Percentiles rank a stretch among this genome's conserved stretches.
phyloP scores from a whole-genome alignment of 257 asterid genomes.

The Asclepias syriaca region DNA sequence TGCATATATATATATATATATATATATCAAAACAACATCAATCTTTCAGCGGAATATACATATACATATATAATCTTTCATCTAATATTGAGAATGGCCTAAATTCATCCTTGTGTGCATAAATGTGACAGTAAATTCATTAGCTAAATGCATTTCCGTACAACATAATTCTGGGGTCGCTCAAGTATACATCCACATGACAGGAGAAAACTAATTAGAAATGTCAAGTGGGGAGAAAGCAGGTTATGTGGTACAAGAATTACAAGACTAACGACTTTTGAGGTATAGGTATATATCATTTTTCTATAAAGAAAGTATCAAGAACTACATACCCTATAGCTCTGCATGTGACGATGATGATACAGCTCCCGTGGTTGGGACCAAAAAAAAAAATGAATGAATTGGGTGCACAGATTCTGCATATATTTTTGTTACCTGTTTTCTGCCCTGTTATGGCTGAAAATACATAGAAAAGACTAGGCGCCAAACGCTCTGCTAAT shows the following conservation, averaged over 20 bases:
- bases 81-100: too few relatives aligned
- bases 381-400: slow-evolving; percentile 43
- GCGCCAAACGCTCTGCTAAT: neutral
- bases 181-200: neutral
- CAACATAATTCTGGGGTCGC: neutral
- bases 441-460: slow-evolving; percentile 10
- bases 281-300: slow-evolving; percentile 10
- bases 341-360: slow-evolving; percentile 7
- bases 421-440: neutral
- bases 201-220: neutral
- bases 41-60: too few relatives aligned
- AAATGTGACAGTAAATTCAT: neutral
- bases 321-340: slow-evolving; percentile 18
- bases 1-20: too few relatives aligned
- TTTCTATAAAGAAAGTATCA: neutral
- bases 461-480: neutral
- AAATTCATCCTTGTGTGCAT: too few relatives aligned
- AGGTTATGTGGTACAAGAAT: slow-evolving; percentile 5
- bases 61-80: too few relatives aligned
- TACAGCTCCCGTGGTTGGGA: slow-evolving; percentile 10
- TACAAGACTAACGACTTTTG: slow-evolving; percentile 1
- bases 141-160: neutral
- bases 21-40: too few relatives aligned
- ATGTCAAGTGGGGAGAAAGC: neutral
- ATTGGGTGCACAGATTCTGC: slow-evolving; percentile 21